Percentiles rank a stretch among this genome's conserved stretches.
These are phyloP conservation scores for Camellia japonica DNA, from an alignment of 148 eudicot species.

Conservation along the genomic window DNA sequence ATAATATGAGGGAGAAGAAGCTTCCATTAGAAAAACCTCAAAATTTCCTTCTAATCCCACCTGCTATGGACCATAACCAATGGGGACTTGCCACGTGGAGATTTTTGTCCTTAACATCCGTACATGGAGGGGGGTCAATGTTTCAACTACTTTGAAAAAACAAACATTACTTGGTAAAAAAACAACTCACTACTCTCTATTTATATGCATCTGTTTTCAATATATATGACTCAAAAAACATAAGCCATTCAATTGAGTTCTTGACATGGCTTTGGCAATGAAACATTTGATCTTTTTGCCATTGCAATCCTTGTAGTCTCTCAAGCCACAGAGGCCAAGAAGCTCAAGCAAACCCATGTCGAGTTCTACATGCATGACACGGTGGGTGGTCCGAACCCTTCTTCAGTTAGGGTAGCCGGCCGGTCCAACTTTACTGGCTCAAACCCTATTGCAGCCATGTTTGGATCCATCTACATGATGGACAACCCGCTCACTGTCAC, in stretches of 20 bases:
- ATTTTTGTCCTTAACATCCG: background rate
- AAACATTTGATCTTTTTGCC: constrained; percentile 1
- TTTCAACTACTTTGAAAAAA: constrained; percentile 4
- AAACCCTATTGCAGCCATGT: too few species aligned
- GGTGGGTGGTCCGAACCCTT: too few species aligned
- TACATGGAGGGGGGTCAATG: background rate
- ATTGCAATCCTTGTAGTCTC: constrained; percentile 8
- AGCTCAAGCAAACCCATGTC: constrained; percentile 3
- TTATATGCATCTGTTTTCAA: background rate
- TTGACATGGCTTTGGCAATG: background rate
- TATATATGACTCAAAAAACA: background rate
- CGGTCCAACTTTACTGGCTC: too few species aligned
- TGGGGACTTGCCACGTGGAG: background rate
- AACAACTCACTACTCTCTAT: background rate
- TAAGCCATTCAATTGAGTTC: background rate
- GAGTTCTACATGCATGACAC: background rate
- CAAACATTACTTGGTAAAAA: background rate
- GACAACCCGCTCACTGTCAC: too few species aligned
- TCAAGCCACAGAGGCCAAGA: background rate
- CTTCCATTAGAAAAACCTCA: too few species aligned
- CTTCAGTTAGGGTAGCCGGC: too few species aligned
- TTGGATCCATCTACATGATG: too few species aligned
- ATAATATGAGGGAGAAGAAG: too few species aligned
- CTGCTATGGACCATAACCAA: background rate
- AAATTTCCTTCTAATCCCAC: background rate